Percentiles rank a stretch among this genome's conserved stretches.
Conservation (phyloP, 2,329 filamentous ascomycete species). For the Fusarium sp. region DNA sequence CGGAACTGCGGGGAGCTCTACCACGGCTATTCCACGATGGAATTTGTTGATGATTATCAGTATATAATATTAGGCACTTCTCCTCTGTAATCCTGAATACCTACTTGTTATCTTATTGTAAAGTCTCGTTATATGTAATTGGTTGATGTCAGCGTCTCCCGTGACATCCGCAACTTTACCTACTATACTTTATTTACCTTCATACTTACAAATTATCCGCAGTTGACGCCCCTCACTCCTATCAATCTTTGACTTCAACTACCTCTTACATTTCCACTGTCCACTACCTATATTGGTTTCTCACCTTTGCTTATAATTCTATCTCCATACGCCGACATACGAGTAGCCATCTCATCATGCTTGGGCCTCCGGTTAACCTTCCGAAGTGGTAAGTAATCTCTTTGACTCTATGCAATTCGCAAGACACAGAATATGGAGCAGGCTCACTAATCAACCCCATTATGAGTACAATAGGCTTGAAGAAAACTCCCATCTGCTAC, state of each 20-base stretch:
- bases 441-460: slow-evolving; percentile 12
- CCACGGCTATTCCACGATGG: neutral
- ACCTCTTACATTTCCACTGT: neutral
- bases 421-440: neutral
- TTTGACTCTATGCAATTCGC: neutral
- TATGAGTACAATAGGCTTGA: slow-evolving; percentile 72
- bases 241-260: neutral
- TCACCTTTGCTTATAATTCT: neutral
- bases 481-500: slow-evolving; percentile 89
- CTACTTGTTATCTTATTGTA: neutral
- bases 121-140: neutral
- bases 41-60: neutral
- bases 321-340: neutral
- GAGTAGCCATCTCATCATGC: slow-evolving; percentile 51
- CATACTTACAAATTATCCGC: slow-evolving; percentile 15
- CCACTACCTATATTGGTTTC: neutral
- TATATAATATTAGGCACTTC: neutral
- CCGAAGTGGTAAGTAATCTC: slow-evolving; percentile 64
- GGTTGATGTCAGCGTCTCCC: slow-evolving; percentile 7
- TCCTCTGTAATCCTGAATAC: neutral
- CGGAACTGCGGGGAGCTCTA: slow-evolving; percentile 8
- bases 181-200: neutral
- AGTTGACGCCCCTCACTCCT: slow-evolving; percentile 19
- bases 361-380: slow-evolving; percentile 63
- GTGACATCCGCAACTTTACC: slow-evolving; percentile 24